Base-by-base conservation (phyloP, 1,139 yeast species). In the Blastobotrys indianensis region DNA sequence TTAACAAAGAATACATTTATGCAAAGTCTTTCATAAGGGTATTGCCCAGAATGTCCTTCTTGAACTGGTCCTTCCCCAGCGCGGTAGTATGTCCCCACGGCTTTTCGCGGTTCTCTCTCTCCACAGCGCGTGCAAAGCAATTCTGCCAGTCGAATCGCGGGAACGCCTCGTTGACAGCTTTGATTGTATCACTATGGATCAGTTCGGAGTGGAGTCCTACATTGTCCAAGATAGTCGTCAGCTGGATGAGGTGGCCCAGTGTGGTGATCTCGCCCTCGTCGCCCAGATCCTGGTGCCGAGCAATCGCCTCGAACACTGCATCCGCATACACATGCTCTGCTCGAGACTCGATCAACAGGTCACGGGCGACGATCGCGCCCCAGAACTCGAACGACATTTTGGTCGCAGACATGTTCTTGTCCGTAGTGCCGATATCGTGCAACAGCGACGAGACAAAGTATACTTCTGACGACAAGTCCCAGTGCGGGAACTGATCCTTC, bases 361-460 rank as follows among this genome's bases (percentile, higher is more conserved):
- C 51, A 8, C 54, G 46, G 4, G 58, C 54, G 25, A 54, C 38
- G 11, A 44, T 32, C 4, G 55, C 58, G 10, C 57, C 58, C 32
- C 51, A 54, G 32, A 51, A 54, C 44, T 54, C 58, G 46, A 54
- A 54, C 34, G 56, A 52, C 40, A 54, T 46, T 41, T 54, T 52
- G 16, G 58, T 49, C 1, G 53, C 55, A n/a, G 45, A 37, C 32
- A 50, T 42, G 44, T 54, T 52, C 35, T 47, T 46, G 29, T 45
- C 51, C 8, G 54, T 52, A 20, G 57, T 51, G 37, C 56, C 58
- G 37, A 54, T 51, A 43, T 54, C 56, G 37, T 54, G 58, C 23
- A 54, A 42, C 39, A 54, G 37, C 25, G 50, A 25, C 4, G 55
- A 35, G 10, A 44, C 36, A 32, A 36, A 45, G 45, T 47, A 50